phyloP scores from a whole-genome alignment of 305 asterid genomes.

The Solanum aculeatissimum region DNA sequence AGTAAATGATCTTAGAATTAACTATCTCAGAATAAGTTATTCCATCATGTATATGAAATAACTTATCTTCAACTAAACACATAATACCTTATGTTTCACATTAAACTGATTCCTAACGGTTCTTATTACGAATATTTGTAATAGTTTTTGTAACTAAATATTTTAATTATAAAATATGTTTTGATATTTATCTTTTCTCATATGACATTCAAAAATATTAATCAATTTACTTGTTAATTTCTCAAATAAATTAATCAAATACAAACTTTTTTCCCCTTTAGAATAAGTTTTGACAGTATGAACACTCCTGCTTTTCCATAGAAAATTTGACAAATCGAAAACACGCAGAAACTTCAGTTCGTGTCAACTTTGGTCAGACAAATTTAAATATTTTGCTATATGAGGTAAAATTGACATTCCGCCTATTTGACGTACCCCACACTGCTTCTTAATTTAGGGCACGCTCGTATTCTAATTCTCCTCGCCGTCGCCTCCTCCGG shows the following conservation, averaged over 20 bases:
- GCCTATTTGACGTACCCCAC: constrained; percentile 1
- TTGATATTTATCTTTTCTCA: too few species aligned
- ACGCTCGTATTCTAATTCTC: neutral
- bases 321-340: neutral
- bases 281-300: neutral
- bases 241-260: neutral
- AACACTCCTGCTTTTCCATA: neutral
- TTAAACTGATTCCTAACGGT: too few species aligned
- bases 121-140: too few species aligned
- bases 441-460: constrained; percentile 8
- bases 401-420: neutral
- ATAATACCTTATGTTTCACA: too few species aligned
- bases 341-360: neutral
- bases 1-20: too few species aligned
- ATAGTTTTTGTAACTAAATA: too few species aligned
- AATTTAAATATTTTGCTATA: neutral
- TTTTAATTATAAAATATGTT: too few species aligned
- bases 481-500: neutral
- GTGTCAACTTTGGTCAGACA: neutral
- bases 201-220: neutral
- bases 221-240: neutral
- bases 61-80: too few species aligned
- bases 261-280: neutral
- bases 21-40: too few species aligned
- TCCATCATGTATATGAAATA: too few species aligned